These are phyloP conservation scores for Talaromyces sp. DNA, from an alignment of 2,329 filamentous ascomycete species.

Conservation along the genomic window DNA sequence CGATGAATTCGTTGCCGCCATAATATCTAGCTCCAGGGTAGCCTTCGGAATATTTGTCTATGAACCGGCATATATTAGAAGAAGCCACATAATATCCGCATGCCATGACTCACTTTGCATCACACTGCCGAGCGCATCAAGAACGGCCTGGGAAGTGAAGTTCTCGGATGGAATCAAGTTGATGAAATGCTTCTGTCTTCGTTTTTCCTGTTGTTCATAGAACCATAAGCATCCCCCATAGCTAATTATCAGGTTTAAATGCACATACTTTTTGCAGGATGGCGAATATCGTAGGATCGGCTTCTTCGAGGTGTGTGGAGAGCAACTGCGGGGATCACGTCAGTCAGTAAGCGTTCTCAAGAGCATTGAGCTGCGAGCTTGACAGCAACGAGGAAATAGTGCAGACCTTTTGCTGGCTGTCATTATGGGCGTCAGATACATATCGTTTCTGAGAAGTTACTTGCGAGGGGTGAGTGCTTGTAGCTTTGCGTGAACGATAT, in stretches of 20 bases:
- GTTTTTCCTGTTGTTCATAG: constrained; percentile 72
- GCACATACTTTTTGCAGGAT: constrained; percentile 78
- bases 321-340: constrained; percentile 60
- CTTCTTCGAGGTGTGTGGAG: constrained; percentile 71
- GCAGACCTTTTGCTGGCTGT: constrained; percentile 40
- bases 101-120: constrained; percentile 74
- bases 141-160: constrained; percentile 87
- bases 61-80: constrained; percentile 24
- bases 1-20: constrained; percentile 94
- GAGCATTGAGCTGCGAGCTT: neutral
- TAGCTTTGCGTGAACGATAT: constrained; percentile 19
- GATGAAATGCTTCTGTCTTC: constrained; percentile 95
- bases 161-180: constrained; percentile 96
- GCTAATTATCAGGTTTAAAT: no score
- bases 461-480: constrained; percentile 23
- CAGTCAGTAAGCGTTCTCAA: neutral
- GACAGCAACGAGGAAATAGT: neutral
- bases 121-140: constrained; percentile 86
- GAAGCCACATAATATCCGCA: neutral
- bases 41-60: constrained; percentile 97
- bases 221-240: neutral
- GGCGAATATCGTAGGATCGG: constrained; percentile 80
- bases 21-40: constrained; percentile 97
- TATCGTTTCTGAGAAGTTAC: constrained; percentile 33
- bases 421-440: constrained; percentile 39